Evolutionary conservation across 2,329 filamentous ascomycete species (phyloP), one percentile per base, ranked within the genome.

Genomic region (Epichloe typhina): DNA sequence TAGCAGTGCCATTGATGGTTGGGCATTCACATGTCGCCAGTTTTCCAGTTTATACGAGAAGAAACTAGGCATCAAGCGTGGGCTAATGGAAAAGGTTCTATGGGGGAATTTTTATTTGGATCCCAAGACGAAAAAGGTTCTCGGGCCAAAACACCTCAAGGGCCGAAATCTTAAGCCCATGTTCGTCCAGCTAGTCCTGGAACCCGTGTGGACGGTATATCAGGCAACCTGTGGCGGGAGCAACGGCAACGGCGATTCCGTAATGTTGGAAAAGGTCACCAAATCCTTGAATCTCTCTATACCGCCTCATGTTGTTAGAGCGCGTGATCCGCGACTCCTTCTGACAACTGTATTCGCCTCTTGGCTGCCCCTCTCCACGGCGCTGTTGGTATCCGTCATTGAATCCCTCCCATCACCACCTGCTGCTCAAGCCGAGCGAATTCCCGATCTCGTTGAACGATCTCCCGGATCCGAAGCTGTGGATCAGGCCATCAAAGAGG

Each of bases 21-120:
- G 93, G 93, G 93, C 93, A 3, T 98, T 98, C 61, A 98, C 93
- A 0, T 84, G 95, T 47, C 81, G 89, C 47, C 93, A 98, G 61
- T 98, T 98, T 64, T 90, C 93, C 17, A 80, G 80, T 38, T 72
- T 97, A 31, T 98, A 97, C 63, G 91, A 97, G 69, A 95, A 90
- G 73, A 98, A 98, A 66, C 77, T 98, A 6, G 91, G 93, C 13
- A 94, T 97, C 67, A 97, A 95, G 69, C 79, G 90, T 45, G 82
- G 81, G 26, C 70, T 87, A 0, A 77, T 98, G 63, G 90, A 98
- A 67, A 96, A 93, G 64, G 88, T 96, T 0, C 75, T 98, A 0
- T 98, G 93, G 93, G 93, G 93, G 44, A 91, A 89, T 64, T 98
- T 87, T 65, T 98, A 96, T 66, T 72, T 98, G 43, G 93, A 98